Evolutionary conservation across 345 rosid genomes (phyloP), one percentile per base, ranked within the genome.

Genomic region (Hypericum androsaemum): DNA sequence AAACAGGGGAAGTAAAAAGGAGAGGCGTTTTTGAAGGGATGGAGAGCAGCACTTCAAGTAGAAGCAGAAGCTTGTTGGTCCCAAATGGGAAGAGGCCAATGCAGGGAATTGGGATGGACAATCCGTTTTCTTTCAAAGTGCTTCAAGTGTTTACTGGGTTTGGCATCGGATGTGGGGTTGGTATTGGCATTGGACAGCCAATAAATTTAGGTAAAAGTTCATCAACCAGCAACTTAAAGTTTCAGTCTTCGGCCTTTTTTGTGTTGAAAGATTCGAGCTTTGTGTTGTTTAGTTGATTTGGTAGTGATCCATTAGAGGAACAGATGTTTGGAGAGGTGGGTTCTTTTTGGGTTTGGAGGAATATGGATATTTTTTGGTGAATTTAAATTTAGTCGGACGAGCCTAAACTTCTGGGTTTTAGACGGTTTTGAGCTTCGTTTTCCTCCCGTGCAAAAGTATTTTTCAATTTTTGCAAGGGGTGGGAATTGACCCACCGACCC

Each of bases 91-190:
- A 70, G 60, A 76, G 71, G 67, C 64, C 62, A 39, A 63, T 79
- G 14, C 52, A 51, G 52, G 81, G 83, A 50, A 65, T 84, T 56
- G 61, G 64, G 64, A 3, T 85, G 5, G 85, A 80, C 76, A 92
- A 83, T 67, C 95, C 95, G 13, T 83, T 94, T 70, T 62, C 94
- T 76, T 83, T 86, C 56, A 92, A 88, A 72, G 87, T 77, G 56
- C 70, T 71, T 76, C 98, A 85, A 76, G 90, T 85, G 59, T 92
- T 88, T 62, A 92, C 97, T 0, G 97, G 97, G 53, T 85, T 92
- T 59, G 99, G 99, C 60, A 41, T 92, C 12, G 99, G 99, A 54
- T 88, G 99, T 39, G 99, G 97, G 37, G 63, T 83, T 66, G 99
- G 95, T 55, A 85, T 92, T 48, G 99, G 99, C 39, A 78, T 71